A percentile compares a stretch with the other conserved stretches of the same genome.
Conservation (phyloP, 257 asterid genomes). For the Mitragyna speciosa region DNA sequence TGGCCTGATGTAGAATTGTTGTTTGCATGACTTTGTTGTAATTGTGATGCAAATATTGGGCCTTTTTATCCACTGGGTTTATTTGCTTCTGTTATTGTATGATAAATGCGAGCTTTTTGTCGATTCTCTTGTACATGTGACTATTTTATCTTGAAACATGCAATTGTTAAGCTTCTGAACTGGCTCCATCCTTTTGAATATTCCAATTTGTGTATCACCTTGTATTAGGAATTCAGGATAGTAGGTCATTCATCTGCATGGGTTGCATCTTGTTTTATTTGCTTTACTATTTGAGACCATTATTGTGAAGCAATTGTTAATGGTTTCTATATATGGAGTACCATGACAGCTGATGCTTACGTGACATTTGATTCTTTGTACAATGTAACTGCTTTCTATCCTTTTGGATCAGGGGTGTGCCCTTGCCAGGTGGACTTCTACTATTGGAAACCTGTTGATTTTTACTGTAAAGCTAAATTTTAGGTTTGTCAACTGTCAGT, state of each 20-base stretch:
- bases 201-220: neutral
- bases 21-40: neutral
- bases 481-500: neutral
- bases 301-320: neutral
- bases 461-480: neutral
- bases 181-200: neutral
- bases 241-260: neutral
- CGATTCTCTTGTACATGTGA: neutral
- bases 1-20: neutral
- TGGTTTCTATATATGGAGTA: neutral
- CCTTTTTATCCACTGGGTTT: neutral
- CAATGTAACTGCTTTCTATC: neutral
- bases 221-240: neutral
- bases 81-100: neutral
- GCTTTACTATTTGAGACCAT: neutral
- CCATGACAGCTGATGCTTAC: neutral
- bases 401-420: neutral
- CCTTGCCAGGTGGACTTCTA: neutral
- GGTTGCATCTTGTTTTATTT: neutral
- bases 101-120: neutral
- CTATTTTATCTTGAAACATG: neutral
- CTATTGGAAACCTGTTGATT: neutral
- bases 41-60: neutral
- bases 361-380: neutral
- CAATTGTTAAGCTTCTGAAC: neutral